Percentiles rank a stretch among this genome's conserved stretches.
These are phyloP conservation scores for Ascocoryne sarcoides DNA, from an alignment of 2,329 filamentous ascomycete genomes.

Conservation along the genomic window DNA sequence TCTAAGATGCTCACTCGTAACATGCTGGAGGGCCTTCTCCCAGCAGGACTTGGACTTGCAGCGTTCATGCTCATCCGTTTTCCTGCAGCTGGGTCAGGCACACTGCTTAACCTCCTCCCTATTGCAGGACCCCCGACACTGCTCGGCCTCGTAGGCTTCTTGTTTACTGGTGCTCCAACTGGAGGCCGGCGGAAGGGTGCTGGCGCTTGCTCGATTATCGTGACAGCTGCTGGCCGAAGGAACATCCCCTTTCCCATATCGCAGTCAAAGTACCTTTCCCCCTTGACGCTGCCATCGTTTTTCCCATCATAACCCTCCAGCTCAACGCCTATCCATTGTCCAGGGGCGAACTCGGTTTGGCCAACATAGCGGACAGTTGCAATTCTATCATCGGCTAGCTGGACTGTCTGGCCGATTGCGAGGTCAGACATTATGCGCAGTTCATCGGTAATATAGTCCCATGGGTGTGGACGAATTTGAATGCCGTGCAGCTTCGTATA, in stretches of 20 bases:
- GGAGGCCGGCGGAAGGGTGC: constrained; percentile 31
- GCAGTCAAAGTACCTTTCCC: constrained; percentile 83
- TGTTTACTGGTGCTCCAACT: constrained; percentile 24
- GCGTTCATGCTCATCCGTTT: constrained; percentile 64
- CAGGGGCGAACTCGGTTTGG: constrained; percentile 67
- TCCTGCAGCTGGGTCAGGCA: constrained; percentile 42
- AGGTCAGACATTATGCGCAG: constrained; percentile 44
- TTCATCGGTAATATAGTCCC: constrained; percentile 13
- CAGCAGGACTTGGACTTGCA: constrained; percentile 62
- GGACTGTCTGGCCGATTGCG: constrained; percentile 42
- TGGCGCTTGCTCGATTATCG: constrained; percentile 43
- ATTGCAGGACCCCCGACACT: constrained; percentile 32
- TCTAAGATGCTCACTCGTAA: constrained; percentile 39
- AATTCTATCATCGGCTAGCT: constrained; percentile 67
- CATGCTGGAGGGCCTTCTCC: constrained; percentile 50
- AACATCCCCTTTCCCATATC: constrained; percentile 73
- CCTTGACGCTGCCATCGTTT: constrained; percentile 88
- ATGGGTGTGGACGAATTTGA: too few relatives aligned
- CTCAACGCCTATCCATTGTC: constrained; percentile 86
- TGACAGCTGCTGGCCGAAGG: constrained; percentile 62
- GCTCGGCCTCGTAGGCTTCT: constrained; percentile 34
- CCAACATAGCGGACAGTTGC: constrained; percentile 78
- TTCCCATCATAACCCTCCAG: constrained; percentile 76
- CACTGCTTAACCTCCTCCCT: constrained; percentile 35
- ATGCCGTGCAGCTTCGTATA: neutral